Evolutionary conservation across 1,139 yeast species (phyloP), one percentile per base, ranked within the genome.

Genomic region (Geotrichum bryndzae): DNA sequence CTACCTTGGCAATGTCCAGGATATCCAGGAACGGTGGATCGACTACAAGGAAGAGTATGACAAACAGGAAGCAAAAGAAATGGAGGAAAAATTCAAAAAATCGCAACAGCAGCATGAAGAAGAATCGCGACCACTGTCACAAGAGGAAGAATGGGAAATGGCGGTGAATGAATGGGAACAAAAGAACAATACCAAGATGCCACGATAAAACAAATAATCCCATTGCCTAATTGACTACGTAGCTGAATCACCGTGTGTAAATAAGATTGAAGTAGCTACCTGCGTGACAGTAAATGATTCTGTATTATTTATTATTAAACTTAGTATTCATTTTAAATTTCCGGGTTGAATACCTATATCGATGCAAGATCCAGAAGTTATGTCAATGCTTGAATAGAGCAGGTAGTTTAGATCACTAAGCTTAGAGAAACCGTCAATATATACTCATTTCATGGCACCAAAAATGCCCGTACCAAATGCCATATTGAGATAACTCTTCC

Each of bases 21-120:
- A 92, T 71, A 83, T 91, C 6, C 99, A 95, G 68, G 99, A 95
- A 68, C 79, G 99, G 65, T 95, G 99, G 99, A 83, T 95, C 13
- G 97, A 90, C 62, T 81, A 85, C 67, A 94, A 92, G 71, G 88
- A 84, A 51, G 78, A 77, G 59, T 91, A 88, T 72, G 98, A 94
- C 67, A 79, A 81, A 59, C 68, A 66, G n/a, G 92, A 85, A 68
- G 79, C 76, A 54, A 80, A 80, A 60, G 82, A 82, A 61, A 79
- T 80, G 53, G 76, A 76, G 57, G 74, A 72, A 35, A 65, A 72
- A 27, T 61, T 71, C 48, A 71, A 74, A 61, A 77, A 76, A 65
- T 22, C 58, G 11, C 54, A 35, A 23, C 53, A 55, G 3, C 54
- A 51, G 18, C 23, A 48, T 11, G 56, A 76, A 23, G 58, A 54